phyloP scores from a whole-genome alignment of 2,329 filamentous ascomycete species.

The Bipolaris oryzae region DNA sequence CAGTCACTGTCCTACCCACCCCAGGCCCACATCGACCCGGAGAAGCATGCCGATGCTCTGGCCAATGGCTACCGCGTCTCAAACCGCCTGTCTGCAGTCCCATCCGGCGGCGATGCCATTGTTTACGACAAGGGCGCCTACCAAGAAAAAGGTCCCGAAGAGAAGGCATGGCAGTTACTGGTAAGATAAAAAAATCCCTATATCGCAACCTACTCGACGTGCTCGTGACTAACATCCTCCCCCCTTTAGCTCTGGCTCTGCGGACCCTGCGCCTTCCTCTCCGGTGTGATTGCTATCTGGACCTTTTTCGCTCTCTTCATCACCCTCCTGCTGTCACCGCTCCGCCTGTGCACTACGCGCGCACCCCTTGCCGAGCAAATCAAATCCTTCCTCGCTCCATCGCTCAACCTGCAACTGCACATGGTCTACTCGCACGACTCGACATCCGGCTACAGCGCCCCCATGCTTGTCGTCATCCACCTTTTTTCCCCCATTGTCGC shows the following conservation, averaged over 20 bases:
- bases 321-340: conserved; percentile 55
- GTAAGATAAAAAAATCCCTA: conserved; percentile 32
- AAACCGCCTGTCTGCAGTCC: conserved; percentile 28
- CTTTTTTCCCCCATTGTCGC: conserved; percentile 63
- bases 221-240: conserved; percentile 14
- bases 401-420: conserved; percentile 59
- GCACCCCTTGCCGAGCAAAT: conserved; percentile 58
- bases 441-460: conserved; percentile 47
- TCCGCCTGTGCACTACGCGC: conserved; percentile 60
- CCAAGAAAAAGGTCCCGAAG: conserved; percentile 48
- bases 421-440: conserved; percentile 53
- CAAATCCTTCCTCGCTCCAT: conserved; percentile 59
- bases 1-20: conserved; percentile 27
- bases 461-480: conserved; percentile 59
- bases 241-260: conserved; percentile 59
- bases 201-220: background rate
- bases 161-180: conserved; percentile 53
- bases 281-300: conserved; percentile 60
- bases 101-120: conserved; percentile 28
- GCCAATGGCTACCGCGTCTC: conserved; percentile 26
- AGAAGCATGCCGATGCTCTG: conserved; percentile 36
- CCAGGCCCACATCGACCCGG: conserved; percentile 42
- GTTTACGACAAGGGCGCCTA: conserved; percentile 47
- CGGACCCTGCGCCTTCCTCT: conserved; percentile 60
- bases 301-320: conserved; percentile 57